Conservation (phyloP, 345 rosid species). For the Melastoma malabathricum region DNA sequence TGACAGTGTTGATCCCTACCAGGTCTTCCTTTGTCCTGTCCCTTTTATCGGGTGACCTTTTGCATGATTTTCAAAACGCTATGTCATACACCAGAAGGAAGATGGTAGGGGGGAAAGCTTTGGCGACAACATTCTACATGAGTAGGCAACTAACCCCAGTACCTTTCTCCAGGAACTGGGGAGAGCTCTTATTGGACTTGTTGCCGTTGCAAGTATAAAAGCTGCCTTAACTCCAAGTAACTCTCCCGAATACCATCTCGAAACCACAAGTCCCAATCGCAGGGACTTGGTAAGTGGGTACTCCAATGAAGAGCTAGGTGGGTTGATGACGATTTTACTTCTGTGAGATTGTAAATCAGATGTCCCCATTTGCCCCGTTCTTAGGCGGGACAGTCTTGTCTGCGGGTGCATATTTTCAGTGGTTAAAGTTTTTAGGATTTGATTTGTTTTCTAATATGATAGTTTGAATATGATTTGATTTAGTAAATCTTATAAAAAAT, state of each 20-base stretch:
- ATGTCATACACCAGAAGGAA: too few relatives aligned
- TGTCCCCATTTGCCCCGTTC: too few relatives aligned
- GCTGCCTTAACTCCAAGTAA: slow-evolving; percentile 80
- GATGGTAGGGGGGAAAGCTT: too few relatives aligned
- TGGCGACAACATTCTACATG: too few relatives aligned
- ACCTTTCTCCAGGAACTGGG: slow-evolving; percentile 54
- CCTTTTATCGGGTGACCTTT: too few relatives aligned
- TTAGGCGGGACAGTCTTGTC: too few relatives aligned
- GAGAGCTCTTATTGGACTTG: slow-evolving; percentile 84
- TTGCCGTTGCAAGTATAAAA: slow-evolving; percentile 92
- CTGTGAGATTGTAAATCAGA: slow-evolving; percentile 4
- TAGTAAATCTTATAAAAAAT: too few relatives aligned
- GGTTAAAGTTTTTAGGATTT: too few relatives aligned
- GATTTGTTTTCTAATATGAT: too few relatives aligned
- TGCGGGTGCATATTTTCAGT: slow-evolving; percentile 82
- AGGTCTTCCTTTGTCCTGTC: slow-evolving; percentile 32
- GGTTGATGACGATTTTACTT: slow-evolving; percentile 98
- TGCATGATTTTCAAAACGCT: too few relatives aligned
- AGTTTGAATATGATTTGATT: too few relatives aligned
- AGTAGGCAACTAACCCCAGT: too few relatives aligned
- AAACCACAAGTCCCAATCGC: slow-evolving; percentile 90
- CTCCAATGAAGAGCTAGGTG: slow-evolving; percentile 25
- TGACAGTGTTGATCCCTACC: slow-evolving; percentile 78
- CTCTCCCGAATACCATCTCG: slow-evolving; percentile 92
- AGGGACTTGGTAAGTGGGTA: slow-evolving; percentile 58